Evolutionary conservation across 148 eudicot genomes (phyloP).

Genomic region (Polygonum aviculare): DNA sequence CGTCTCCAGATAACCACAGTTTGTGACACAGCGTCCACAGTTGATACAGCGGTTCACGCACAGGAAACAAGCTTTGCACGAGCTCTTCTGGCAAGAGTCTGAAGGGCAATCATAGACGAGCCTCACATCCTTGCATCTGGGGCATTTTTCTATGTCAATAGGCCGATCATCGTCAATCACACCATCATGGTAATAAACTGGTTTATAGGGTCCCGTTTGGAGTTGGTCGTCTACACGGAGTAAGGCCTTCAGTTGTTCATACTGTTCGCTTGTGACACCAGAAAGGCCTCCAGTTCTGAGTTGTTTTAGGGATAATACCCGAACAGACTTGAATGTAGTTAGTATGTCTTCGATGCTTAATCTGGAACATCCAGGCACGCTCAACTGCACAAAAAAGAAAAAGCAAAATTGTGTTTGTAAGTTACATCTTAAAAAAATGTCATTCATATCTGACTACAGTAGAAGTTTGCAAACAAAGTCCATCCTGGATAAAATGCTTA

Average conservation of each 20-base stretch:
- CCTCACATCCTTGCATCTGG: slow-evolving; percentile 10
- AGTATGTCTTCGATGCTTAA: slow-evolving; percentile 8
- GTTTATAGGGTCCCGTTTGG: slow-evolving; percentile 3
- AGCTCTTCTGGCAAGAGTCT: slow-evolving; percentile 7
- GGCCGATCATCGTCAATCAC: slow-evolving; percentile 7
- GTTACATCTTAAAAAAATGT: not conserved
- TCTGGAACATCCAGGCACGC: slow-evolving; percentile 10
- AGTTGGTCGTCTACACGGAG: not conserved
- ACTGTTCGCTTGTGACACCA: slow-evolving; percentile 9
- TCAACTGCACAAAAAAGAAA: not conserved
- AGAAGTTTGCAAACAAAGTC: not conserved
- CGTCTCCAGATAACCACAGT: slow-evolving; percentile 7
- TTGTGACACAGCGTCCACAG: slow-evolving; percentile 7
- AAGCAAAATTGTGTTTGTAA: not conserved
- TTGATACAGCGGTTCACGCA: slow-evolving; percentile 1
- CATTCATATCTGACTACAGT: not conserved
- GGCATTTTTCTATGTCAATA: slow-evolving; percentile 10
- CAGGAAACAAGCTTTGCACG: slow-evolving; percentile 7
- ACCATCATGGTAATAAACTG: not conserved
- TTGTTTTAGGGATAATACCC: not conserved
- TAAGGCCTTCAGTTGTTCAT: slow-evolving; percentile 1
- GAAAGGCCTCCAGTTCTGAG: slow-evolving; percentile 1
- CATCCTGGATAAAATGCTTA: not conserved
- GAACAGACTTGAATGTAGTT: not conserved
- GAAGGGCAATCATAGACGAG: slow-evolving; percentile 9